These are phyloP conservation scores for Thielaviopsis musarum DNA, from an alignment of 2,329 filamentous ascomycete genomes.

Conservation along the genomic window DNA sequence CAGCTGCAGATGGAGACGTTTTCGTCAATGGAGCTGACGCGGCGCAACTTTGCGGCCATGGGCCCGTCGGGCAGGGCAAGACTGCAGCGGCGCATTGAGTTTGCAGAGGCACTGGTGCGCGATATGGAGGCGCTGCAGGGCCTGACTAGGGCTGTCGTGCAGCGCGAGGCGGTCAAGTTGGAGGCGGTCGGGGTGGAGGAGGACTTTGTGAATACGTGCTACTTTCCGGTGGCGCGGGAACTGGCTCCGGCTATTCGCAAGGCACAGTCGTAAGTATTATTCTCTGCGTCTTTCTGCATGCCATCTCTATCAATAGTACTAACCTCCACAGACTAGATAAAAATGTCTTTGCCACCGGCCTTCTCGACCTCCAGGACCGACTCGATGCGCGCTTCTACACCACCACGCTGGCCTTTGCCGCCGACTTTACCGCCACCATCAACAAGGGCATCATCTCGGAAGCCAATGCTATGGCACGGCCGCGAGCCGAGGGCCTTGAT, in stretches of 20 bases:
- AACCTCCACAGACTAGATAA: slow-evolving; percentile 40
- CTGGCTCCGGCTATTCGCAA: slow-evolving; percentile 65
- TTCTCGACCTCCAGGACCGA: slow-evolving; percentile 32
- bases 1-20: slow-evolving; percentile 94
- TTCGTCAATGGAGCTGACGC: slow-evolving; percentile 90
- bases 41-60: slow-evolving; percentile 92
- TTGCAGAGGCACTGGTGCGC: slow-evolving; percentile 56
- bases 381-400: slow-evolving; percentile 42
- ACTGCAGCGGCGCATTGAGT: slow-evolving; percentile 70
- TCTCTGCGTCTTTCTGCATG: not conserved
- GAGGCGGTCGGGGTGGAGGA: slow-evolving; percentile 60
- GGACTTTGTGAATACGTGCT: slow-evolving; percentile 71
- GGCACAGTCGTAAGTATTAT: slow-evolving; percentile 54
- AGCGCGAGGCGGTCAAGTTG: slow-evolving; percentile 63
- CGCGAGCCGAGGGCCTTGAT: slow-evolving; percentile 22
- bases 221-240: slow-evolving; percentile 71
- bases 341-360: slow-evolving; percentile 36
- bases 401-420: slow-evolving; percentile 38
- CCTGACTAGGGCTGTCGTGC: slow-evolving; percentile 53
- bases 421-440: slow-evolving; percentile 39
- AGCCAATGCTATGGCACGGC: slow-evolving; percentile 17
- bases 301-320: slow-evolving; percentile 22
- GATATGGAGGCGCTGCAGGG: slow-evolving; percentile 63
- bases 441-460: slow-evolving; percentile 32
- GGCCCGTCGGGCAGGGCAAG: slow-evolving; percentile 65